phyloP scores from a whole-genome alignment of 106 monocot species.

The Hemerocallis citrina region DNA sequence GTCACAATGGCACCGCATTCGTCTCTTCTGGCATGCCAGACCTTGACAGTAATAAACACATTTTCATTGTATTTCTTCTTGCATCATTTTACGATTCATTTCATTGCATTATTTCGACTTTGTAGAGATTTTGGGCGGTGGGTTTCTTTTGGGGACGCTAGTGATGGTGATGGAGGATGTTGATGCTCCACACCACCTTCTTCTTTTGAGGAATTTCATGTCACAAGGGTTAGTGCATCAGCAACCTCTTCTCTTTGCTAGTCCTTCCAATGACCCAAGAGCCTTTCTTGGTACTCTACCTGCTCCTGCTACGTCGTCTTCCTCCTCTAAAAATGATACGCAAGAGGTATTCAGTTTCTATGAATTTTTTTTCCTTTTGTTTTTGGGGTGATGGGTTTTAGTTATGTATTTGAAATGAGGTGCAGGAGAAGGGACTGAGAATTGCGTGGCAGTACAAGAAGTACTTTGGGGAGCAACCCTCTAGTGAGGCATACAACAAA shows the following conservation, averaged over 20 bases:
- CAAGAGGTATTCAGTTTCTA: neutral
- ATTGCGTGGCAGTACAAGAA: slow-evolving; percentile 99
- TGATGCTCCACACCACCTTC: slow-evolving; percentile 89
- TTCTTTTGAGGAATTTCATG: slow-evolving; percentile 85
- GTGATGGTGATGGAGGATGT: slow-evolving; percentile 87
- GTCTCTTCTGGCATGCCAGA: slow-evolving; percentile 86
- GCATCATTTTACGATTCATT: neutral
- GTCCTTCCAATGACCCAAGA: slow-evolving; percentile 51
- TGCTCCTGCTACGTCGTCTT: slow-evolving; percentile 24
- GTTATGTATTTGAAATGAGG: neutral
- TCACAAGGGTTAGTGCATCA: slow-evolving; percentile 76
- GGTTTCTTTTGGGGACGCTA: slow-evolving; percentile 61
- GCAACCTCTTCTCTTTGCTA: slow-evolving; percentile 71
- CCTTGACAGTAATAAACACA: slow-evolving; percentile 52
- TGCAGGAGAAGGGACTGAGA: slow-evolving; percentile 48
- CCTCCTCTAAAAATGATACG: slow-evolving; percentile 23
- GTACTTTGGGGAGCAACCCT: slow-evolving; percentile 72
- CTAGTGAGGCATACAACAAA: slow-evolving; percentile 21
- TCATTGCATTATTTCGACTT: neutral
- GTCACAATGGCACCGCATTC: slow-evolving; percentile 40
- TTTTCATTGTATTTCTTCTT: neutral
- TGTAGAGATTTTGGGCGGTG: slow-evolving; percentile 72
- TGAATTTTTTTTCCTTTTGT: neutral
- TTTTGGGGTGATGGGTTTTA: neutral
- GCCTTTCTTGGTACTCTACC: slow-evolving; percentile 86